phyloP scores from a whole-genome alignment of 495 filamentous ascomycete species.

The Xylaria grammica region DNA sequence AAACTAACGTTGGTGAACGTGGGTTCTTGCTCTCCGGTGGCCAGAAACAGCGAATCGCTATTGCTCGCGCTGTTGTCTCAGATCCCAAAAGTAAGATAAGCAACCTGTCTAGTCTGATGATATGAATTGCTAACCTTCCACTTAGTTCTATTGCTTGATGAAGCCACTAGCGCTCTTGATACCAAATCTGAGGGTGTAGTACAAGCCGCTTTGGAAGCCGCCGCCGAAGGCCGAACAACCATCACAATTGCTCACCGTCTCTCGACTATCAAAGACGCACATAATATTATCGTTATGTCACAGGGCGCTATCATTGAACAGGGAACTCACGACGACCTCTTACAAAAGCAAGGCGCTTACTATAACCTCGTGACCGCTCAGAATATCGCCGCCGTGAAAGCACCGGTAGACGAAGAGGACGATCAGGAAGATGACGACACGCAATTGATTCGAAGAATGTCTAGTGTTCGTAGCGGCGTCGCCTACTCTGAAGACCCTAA shows the following conservation, averaged over 20 bases:
- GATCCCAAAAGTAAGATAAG: constrained; percentile 71
- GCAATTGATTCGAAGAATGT: constrained; percentile 53
- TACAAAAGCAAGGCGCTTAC: constrained; percentile 68
- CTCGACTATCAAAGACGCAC: constrained; percentile 89
- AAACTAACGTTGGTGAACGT: constrained; percentile 94
- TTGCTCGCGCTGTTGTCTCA: constrained; percentile 86
- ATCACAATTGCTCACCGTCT: constrained; percentile 95
- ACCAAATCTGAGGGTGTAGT: constrained; percentile 95
- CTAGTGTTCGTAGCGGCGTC: constrained; percentile 30
- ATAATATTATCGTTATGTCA: constrained; percentile 95
- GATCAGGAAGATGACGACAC: constrained; percentile 53
- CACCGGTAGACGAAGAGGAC: constrained; percentile 54
- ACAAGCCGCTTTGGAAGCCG: constrained; percentile 88
- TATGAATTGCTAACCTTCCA: constrained; percentile 21
- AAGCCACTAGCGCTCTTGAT: constrained; percentile 94
- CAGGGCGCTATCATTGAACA: constrained; percentile 87
- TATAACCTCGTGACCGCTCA: constrained; percentile 81
- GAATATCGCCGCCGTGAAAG: constrained; percentile 70
- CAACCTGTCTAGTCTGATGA: not conserved
- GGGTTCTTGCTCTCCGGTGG: constrained; percentile 92
- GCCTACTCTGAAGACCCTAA: constrained; percentile 55
- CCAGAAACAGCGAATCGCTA: constrained; percentile 91
- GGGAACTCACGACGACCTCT: constrained; percentile 76
- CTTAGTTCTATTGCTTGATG: constrained; percentile 81
- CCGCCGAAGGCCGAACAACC: constrained; percentile 88